These are phyloP conservation scores for Solanum okadae DNA, from an alignment of 257 asterid genomes.

Conservation along the genomic window DNA sequence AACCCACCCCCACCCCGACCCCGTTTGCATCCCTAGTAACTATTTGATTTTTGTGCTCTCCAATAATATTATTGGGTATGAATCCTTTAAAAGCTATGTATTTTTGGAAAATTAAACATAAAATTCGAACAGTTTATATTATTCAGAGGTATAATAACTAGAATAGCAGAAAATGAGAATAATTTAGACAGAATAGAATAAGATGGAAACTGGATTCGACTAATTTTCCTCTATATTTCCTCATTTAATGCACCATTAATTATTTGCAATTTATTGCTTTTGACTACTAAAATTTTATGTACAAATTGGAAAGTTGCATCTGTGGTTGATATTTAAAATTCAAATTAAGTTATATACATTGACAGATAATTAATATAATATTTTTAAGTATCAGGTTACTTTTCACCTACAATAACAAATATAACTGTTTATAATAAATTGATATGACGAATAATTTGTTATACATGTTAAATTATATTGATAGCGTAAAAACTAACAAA, in stretches of 20 bases:
- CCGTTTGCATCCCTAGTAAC: neutral
- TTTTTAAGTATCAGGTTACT: neutral
- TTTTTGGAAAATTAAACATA: neutral
- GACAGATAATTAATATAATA: neutral
- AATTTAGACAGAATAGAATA: neutral
- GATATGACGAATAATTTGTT: neutral
- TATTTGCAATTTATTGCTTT: neutral
- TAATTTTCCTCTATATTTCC: neutral
- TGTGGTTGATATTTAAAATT: neutral
- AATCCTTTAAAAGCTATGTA: accelerated
- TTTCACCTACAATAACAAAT: neutral
- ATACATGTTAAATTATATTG: neutral
- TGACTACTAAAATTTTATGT: neutral
- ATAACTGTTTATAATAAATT: neutral
- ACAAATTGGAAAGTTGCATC: neutral
- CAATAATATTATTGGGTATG: neutral
- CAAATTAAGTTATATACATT: neutral
- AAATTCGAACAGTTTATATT: neutral
- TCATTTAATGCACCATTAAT: neutral
- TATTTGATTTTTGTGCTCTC: neutral
- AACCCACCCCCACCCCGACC: no score
- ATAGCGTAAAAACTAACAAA: neutral
- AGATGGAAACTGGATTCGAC: neutral
- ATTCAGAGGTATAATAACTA: neutral
- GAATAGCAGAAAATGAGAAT: neutral